Conservation (phyloP, 192 early-diverging fungal genomes). For the Gryganskiella cystojenkinii region DNA sequence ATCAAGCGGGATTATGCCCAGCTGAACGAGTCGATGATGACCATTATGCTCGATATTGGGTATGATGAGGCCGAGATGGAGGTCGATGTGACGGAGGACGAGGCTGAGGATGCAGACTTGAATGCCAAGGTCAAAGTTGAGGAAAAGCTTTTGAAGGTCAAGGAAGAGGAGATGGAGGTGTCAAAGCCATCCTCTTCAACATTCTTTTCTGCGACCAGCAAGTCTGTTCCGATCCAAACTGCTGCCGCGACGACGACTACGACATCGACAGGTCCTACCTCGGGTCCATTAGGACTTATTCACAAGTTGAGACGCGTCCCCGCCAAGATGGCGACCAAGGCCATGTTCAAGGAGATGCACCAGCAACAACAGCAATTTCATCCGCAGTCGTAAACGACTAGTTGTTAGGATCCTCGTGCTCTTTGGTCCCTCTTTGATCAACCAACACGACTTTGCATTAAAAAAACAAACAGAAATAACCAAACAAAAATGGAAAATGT, state of each 20-base stretch:
- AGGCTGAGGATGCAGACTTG: background rate
- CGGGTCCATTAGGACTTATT: background rate
- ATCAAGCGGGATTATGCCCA: constrained; percentile 72
- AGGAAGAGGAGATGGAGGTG: constrained; percentile 16
- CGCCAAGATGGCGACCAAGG: constrained; percentile 49
- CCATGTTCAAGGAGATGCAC: constrained; percentile 49
- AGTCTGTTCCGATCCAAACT: background rate
- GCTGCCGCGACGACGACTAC: background rate
- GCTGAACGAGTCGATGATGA: constrained; percentile 73
- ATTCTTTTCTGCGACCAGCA: background rate
- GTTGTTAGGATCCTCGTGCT: too few relatives aligned
- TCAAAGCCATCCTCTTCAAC: background rate
- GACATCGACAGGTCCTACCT: background rate
- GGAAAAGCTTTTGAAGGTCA: constrained; percentile 11
- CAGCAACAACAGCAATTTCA: constrained; percentile 13
- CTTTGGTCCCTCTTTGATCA: background rate
- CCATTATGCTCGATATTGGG: constrained; percentile 72
- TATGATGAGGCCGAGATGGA: constrained; percentile 50
- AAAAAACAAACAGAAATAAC: background rate
- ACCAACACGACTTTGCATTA: background rate
- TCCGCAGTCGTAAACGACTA: background rate
- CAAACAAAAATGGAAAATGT: background rate
- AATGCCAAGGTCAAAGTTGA: background rate
- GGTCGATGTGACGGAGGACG: constrained; percentile 32
- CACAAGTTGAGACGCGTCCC: constrained; percentile 46